phyloP scores from a whole-genome alignment of 495 filamentous ascomycete genomes.

The Xanthoparmelia taractica region DNA sequence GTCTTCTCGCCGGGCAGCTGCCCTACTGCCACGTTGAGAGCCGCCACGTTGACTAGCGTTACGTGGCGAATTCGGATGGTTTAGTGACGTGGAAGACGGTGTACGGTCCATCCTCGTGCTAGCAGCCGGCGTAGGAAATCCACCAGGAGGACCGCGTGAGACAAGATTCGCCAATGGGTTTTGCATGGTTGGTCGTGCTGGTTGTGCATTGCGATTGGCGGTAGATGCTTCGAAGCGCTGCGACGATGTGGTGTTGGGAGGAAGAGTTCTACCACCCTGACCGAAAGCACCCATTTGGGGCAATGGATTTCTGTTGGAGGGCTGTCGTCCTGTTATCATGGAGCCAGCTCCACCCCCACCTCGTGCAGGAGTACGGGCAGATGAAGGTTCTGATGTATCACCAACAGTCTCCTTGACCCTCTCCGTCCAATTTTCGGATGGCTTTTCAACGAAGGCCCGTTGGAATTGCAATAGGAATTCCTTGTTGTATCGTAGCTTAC shows the following conservation, averaged over 20 bases:
- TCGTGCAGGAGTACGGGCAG: slow-evolving; percentile 60
- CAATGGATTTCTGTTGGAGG: slow-evolving; percentile 39
- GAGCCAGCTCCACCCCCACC: slow-evolving; percentile 52
- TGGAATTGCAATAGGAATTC: slow-evolving; percentile 98
- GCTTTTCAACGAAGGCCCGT: slow-evolving; percentile 87
- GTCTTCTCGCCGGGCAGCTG: slow-evolving; percentile 34
- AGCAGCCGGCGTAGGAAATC: slow-evolving; percentile 51
- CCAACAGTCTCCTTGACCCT: slow-evolving; percentile 81
- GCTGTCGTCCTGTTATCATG: slow-evolving; percentile 40
- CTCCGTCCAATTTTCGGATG: slow-evolving; percentile 78
- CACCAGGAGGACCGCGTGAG: slow-evolving; percentile 40
- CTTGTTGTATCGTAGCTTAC: slow-evolving; percentile 90
- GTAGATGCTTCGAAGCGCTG: slow-evolving; percentile 47
- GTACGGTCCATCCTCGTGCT: slow-evolving; percentile 42
- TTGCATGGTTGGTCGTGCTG: slow-evolving; percentile 33
- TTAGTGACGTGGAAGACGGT: slow-evolving; percentile 47
- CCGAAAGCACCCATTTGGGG: slow-evolving; percentile 65
- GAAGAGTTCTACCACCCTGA: slow-evolving; percentile 44
- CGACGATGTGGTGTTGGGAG: slow-evolving; percentile 60
- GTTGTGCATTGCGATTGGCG: slow-evolving; percentile 25
- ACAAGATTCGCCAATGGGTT: slow-evolving; percentile 53
- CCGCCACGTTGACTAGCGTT: slow-evolving; percentile 46
- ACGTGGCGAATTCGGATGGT: slow-evolving; percentile 48
- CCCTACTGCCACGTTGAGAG: slow-evolving; percentile 53
- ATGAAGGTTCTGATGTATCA: slow-evolving; percentile 56